A percentile compares a stretch with the other conserved stretches of the same genome.
Conservation (phyloP, 768 basidiomycete species). For the Auricularia cornea region DNA sequence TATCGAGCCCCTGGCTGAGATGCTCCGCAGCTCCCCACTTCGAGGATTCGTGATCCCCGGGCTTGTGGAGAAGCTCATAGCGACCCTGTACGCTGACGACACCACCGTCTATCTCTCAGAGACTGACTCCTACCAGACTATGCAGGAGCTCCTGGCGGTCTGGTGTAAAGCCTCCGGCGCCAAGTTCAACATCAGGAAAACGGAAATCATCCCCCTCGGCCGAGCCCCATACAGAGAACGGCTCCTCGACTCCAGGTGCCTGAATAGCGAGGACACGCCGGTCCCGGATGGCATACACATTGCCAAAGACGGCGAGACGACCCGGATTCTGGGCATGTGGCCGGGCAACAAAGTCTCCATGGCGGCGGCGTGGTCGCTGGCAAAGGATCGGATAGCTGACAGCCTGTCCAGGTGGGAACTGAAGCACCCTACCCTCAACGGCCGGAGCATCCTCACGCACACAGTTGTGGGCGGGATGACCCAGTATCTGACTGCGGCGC, state of each 20-base stretch:
- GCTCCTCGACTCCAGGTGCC: fast-evolving
- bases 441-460: slow-evolving; percentile 16
- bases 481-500: slow-evolving; percentile 26
- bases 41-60: neutral
- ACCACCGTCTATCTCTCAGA: slow-evolving; percentile 13
- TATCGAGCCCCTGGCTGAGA: slow-evolving; percentile 13
- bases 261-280: neutral
- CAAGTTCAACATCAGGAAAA: slow-evolving; percentile 18
- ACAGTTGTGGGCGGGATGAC: slow-evolving; percentile 24
- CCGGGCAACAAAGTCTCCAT: slow-evolving; percentile 21
- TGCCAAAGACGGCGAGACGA: slow-evolving; percentile 9
- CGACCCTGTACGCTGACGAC: slow-evolving; percentile 13
- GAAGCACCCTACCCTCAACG: slow-evolving; percentile 23
- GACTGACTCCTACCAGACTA: slow-evolving; percentile 11
- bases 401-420: slow-evolving; percentile 17
- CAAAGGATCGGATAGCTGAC: slow-evolving; percentile 19
- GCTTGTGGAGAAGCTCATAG: neutral
- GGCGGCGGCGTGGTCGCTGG: slow-evolving; percentile 18
- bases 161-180: slow-evolving; percentile 19
- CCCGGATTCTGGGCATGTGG: slow-evolving; percentile 26
- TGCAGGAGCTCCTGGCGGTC: slow-evolving; percentile 8
- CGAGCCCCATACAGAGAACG: no score
- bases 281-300: slow-evolving; percentile 1
- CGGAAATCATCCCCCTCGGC: slow-evolving; percentile 18
- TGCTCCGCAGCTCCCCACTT: neutral